Evolutionary conservation across 179 eudicot species (phyloP).

Genomic region (Beta lomatogona): DNA sequence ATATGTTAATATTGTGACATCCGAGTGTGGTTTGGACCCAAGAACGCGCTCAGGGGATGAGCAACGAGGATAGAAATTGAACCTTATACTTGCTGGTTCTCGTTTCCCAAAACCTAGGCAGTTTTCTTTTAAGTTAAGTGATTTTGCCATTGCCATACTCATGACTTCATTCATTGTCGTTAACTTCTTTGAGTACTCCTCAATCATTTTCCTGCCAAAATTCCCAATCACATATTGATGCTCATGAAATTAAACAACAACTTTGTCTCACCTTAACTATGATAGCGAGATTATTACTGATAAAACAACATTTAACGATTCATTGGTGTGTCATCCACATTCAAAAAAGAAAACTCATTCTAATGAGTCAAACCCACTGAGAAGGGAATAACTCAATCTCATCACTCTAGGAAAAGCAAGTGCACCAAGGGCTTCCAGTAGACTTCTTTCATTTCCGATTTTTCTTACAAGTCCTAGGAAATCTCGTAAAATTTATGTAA

Average conservation of each 20-base stretch:
- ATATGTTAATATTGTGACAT: slow-evolving; percentile 35
- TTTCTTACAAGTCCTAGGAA: not conserved
- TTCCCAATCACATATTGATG: not conserved
- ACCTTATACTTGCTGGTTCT: slow-evolving; percentile 29
- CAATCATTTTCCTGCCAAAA: slow-evolving; percentile 6
- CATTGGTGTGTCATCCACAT: too few species aligned
- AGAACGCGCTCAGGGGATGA: slow-evolving; percentile 42
- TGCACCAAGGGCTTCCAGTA: too few species aligned
- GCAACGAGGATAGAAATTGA: slow-evolving; percentile 45
- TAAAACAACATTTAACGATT: too few species aligned
- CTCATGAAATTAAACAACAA: too few species aligned
- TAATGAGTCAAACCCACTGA: too few species aligned
- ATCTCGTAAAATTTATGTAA: too few species aligned
- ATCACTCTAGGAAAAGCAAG: too few species aligned
- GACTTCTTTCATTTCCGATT: too few species aligned
- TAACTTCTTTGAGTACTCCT: slow-evolving; percentile 20
- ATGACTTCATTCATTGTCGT: not conserved
- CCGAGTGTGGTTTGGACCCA: slow-evolving; percentile 48
- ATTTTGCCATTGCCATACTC: slow-evolving; percentile 21
- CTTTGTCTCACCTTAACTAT: too few species aligned
- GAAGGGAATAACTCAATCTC: too few species aligned
- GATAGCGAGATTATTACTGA: too few species aligned
- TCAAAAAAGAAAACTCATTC: too few species aligned
- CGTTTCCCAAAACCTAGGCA: slow-evolving; percentile 43
- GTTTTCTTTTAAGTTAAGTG: slow-evolving; percentile 21